Evolutionary conservation across 192 early-diverging fungal species (phyloP).

Genomic region (Linnemannia zychae): DNA sequence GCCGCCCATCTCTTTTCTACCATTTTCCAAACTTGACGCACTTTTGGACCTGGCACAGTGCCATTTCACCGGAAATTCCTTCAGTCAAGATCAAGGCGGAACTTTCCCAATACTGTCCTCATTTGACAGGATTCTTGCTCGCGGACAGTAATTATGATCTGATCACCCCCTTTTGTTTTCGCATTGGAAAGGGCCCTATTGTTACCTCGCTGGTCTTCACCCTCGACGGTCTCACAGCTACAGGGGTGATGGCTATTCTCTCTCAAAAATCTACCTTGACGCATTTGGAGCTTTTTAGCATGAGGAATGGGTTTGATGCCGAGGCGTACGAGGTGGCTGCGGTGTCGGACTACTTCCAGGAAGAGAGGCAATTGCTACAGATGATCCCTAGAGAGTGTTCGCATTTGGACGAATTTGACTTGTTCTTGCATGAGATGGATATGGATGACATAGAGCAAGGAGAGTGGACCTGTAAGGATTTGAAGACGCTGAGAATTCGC

Average conservation of each 20-base stretch:
- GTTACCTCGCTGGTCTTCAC: not conserved
- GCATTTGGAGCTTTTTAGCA: not conserved
- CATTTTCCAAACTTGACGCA: too few species aligned
- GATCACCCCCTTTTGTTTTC: not conserved
- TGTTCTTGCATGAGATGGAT: conserved; percentile 9
- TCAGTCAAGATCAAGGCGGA: not conserved
- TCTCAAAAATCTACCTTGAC: not conserved
- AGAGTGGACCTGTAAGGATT: not conserved
- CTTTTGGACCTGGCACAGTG: not conserved
- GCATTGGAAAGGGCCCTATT: not conserved
- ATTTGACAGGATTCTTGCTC: not conserved
- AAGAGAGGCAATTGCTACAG: not conserved
- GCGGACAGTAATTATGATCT: not conserved
- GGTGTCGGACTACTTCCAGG: not conserved
- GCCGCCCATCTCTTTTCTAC: too few species aligned
- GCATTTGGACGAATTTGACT: too few species aligned
- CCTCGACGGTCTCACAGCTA: not conserved
- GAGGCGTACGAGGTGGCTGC: not conserved
- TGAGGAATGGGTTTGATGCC: not conserved
- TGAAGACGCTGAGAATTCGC: not conserved
- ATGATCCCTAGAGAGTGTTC: not conserved
- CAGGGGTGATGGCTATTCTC: not conserved
- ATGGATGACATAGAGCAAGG: not conserved
- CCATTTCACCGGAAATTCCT: not conserved
- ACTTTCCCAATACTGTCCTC: not conserved